phyloP scores from a whole-genome alignment of 2,329 filamentous ascomycete genomes.

The Cyanodermella asteris region DNA sequence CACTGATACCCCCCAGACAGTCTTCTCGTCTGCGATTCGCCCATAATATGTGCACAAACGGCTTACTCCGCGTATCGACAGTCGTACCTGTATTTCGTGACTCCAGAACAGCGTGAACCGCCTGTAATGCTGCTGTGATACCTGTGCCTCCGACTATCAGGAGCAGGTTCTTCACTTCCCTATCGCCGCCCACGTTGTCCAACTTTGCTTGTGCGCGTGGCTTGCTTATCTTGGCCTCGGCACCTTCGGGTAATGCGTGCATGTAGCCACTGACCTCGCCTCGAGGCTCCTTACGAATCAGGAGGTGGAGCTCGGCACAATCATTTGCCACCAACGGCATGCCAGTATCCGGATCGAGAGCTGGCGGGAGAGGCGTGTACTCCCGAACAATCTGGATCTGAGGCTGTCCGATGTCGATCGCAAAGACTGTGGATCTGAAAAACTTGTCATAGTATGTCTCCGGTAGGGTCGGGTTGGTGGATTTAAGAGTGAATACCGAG shows the following conservation, averaged over 20 bases:
- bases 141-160: conserved; percentile 88
- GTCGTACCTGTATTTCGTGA: conserved; percentile 8
- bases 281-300: conserved; percentile 54
- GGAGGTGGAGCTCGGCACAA: conserved; percentile 37
- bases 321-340: too few relatives aligned
- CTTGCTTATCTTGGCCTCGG: conserved; percentile 41
- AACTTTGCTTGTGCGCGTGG: too few relatives aligned
- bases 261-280: conserved; percentile 80
- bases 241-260: conserved; percentile 37
- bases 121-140: conserved; percentile 72
- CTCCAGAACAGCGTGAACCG: conserved; percentile 40
- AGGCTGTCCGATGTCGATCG: too few relatives aligned
- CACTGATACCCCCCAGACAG: conserved; percentile 36
- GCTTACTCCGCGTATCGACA: too few relatives aligned
- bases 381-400: conserved; percentile 76
- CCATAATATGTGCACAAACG: conserved; percentile 56
- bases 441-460: too few relatives aligned
- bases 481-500: too few relatives aligned
- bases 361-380: conserved; percentile 66
- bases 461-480: too few relatives aligned
- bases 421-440: too few relatives aligned
- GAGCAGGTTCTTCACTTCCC: conserved; percentile 38
- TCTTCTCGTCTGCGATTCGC: conserved; percentile 48
- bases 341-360: conserved; percentile 11
- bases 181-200: too few relatives aligned